Evolutionary conservation across 495 filamentous ascomycete genomes (phyloP).

Genomic region (Aspergillus funiculosus): DNA sequence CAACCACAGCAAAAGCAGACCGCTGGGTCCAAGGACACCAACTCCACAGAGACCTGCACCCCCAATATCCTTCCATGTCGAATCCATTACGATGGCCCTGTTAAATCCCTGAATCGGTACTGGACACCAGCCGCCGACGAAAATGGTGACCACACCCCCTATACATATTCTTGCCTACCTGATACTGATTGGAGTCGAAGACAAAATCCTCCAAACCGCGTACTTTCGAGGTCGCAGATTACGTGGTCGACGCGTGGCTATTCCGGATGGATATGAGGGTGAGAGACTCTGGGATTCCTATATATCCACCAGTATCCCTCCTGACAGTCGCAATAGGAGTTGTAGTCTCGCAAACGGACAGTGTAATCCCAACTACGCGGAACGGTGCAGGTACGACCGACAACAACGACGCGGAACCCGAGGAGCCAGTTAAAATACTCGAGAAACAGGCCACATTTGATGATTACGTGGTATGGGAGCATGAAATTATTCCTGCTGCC

Average conservation of each 20-base stretch:
- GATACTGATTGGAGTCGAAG: slow-evolving; percentile 10
- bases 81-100: slow-evolving; percentile 71
- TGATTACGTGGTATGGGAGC: slow-evolving; percentile 75
- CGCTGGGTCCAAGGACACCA: slow-evolving; percentile 14
- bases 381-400: slow-evolving; percentile 34
- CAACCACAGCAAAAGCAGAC: slow-evolving; percentile 26
- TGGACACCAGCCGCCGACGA: slow-evolving; percentile 56
- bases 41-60: slow-evolving; percentile 33
- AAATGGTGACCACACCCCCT: slow-evolving; percentile 31
- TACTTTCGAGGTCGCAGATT: slow-evolving; percentile 85
- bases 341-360: slow-evolving; percentile 36
- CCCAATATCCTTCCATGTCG: slow-evolving; percentile 82
- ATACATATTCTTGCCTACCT: not conserved
- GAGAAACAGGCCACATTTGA: slow-evolving; percentile 67
- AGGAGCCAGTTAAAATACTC: slow-evolving; percentile 53
- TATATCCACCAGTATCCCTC: not conserved
- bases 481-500: slow-evolving; percentile 62
- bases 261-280: slow-evolving; percentile 76
- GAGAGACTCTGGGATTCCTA: slow-evolving; percentile 15
- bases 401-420: slow-evolving; percentile 32
- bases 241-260: slow-evolving; percentile 55
- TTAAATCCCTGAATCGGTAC: slow-evolving; percentile 59
- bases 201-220: slow-evolving; percentile 39
- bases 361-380: slow-evolving; percentile 20
- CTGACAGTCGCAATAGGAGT: slow-evolving; percentile 27